phyloP scores from a whole-genome alignment of 441 rosid species.

The Croton setiger region DNA sequence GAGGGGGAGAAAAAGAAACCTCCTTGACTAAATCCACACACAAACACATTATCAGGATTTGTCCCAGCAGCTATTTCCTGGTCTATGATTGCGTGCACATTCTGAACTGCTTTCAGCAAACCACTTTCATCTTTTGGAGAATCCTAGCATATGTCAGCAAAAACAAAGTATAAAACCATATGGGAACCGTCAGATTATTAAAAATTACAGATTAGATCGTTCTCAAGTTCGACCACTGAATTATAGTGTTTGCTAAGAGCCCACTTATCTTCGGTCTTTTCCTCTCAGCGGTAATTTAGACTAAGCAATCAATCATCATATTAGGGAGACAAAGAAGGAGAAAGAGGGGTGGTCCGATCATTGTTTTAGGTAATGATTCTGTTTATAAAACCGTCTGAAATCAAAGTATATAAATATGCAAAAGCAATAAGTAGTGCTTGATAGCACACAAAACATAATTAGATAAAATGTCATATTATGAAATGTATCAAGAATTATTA shows the following conservation, averaged over 20 bases:
- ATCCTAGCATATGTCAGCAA: constrained; percentile 31
- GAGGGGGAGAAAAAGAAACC: constrained; percentile 38
- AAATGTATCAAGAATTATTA: not conserved
- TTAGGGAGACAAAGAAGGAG: not conserved
- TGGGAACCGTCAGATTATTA: not conserved
- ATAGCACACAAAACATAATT: not conserved
- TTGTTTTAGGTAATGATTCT: not conserved
- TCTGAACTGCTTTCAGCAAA: constrained; percentile 63
- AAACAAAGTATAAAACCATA: constrained; percentile 1
- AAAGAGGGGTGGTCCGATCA: not conserved
- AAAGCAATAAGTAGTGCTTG: not conserved
- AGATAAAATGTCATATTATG: not conserved
- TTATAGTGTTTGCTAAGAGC: not conserved
- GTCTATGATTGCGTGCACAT: constrained; percentile 72
- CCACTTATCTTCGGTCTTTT: not conserved
- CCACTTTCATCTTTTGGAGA: constrained; percentile 71
- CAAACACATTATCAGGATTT: constrained; percentile 57
- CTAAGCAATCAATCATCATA: not conserved
- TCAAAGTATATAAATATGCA: not conserved
- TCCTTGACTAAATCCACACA: constrained; percentile 97
- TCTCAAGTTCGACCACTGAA: not conserved
- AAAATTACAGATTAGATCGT: not conserved
- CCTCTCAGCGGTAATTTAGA: not conserved
- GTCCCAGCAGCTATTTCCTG: constrained; percentile 62
- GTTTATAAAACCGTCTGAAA: not conserved